These are phyloP conservation scores for Syncephalastrum monosporum DNA, from an alignment of 371 early-diverging fungal species.

Conservation along the genomic window DNA sequence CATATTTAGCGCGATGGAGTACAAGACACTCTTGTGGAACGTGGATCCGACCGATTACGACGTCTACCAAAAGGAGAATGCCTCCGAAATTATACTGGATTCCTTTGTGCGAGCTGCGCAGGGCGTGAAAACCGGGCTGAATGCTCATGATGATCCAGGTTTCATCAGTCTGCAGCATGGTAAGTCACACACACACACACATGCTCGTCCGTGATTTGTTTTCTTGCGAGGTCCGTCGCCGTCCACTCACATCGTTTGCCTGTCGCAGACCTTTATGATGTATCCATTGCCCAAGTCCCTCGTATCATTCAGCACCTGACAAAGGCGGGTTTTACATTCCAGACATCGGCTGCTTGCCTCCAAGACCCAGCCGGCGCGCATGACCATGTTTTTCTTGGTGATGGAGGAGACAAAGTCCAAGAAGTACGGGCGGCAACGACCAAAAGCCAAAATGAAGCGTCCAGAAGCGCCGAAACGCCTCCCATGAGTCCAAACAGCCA, in stretches of 20 bases:
- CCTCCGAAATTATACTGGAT: constrained; percentile 16
- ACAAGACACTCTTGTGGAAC: constrained; percentile 51
- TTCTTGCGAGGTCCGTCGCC: no score
- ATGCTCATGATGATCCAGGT: constrained; percentile 30
- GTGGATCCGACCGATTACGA: constrained; percentile 47
- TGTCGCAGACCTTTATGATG: constrained; percentile 26
- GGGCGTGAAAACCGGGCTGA: constrained; percentile 23
- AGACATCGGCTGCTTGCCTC: no score
- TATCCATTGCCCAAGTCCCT: constrained; percentile 33
- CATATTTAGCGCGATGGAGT: constrained; percentile 44
- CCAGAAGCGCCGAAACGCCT: no score
- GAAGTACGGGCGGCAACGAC: no score
- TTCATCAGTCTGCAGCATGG: constrained; percentile 44
- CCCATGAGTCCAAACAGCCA: no score
- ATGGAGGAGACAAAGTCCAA: no score
- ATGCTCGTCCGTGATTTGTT: no score
- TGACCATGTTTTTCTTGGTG: no score
- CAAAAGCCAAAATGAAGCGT: no score
- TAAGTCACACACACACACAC: constrained; percentile 8
- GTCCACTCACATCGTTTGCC: not conserved
- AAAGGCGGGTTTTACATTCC: no score
- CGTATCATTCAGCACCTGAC: constrained; percentile 19
- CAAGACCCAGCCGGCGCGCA: no score
- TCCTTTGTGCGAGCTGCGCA: constrained; percentile 17
- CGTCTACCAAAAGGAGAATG: constrained; percentile 24